Base-by-base conservation (phyloP, 2,329 filamentous ascomycete species). In the Fusarium albidum region DNA sequence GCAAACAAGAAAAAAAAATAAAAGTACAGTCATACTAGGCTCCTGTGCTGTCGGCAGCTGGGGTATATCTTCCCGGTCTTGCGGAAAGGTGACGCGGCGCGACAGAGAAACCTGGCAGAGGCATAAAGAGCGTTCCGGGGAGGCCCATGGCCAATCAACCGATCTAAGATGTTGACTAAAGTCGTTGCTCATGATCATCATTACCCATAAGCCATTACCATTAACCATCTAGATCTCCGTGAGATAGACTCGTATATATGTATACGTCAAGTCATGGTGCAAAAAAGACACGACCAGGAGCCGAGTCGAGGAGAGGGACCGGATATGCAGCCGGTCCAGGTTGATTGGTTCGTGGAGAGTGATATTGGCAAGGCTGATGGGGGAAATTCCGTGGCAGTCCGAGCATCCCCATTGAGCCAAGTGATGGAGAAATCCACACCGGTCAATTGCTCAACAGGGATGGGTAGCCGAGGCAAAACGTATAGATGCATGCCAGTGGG, bases 401-500 rank as follows among this genome's bases (percentile, higher is more conserved):
- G 33, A 57, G 27, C 35, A 31, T 44, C 21, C 43, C 48, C 14
- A 31, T 31, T 29, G 13, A 35, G 42, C 38, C 57, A 32, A 27
- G 34, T 44, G 40, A 44, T 33, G 15, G n/a, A n/a, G n/a, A 21
- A 28, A 18, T 17, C 25, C 18, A 46, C 38, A 27, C 12, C 43
- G 37, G 26, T 31, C 41, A 35, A 40, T 41, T 25, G 35, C 42
- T 35, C 50, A 43, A 12, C 13, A 15, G 26, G 35, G 45, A 29
- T 48, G 31, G 49, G 52, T 28, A 42, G 57, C 53, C 37, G 21
- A 41, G 28, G 51, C 52, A 57, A 63, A 68, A 67, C 66, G 64
- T 68, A 67, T 68, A 61, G n/a, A 55, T 57, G 51, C 62, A 64
- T 61, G 56, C 57, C 49, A 11, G 47, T 32, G 31, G 59, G 62